Evolutionary conservation across 2,329 filamentous ascomycete species (phyloP), one percentile per base, ranked within the genome.

Genomic region (Calonectria multiphialidica): DNA sequence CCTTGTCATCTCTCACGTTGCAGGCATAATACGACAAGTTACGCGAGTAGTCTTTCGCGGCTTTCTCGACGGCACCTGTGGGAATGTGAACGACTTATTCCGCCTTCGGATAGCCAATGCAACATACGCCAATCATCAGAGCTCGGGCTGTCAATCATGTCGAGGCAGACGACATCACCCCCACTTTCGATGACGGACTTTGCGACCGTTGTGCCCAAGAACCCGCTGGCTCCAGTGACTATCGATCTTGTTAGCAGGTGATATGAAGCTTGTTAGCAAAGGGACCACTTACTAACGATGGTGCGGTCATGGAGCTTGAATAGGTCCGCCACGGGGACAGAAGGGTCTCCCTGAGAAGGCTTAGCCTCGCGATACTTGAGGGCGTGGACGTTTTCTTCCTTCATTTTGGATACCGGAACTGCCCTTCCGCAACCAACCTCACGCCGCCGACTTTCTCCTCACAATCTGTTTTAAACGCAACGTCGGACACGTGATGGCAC

Each of bases 281-380:
- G 16, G 2, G n/a, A 9, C 7, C 5, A 40, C 53, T 10, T 59
- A 59, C 53, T 59, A 7, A 59, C 53, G 23, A 59, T 25, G 8
- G 53, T 59, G 0, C 53, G 53, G 33, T 40, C 33, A 40, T 28
- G 10, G 12, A 59, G 35, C 35, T 59, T 59, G 33, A 59, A 59
- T 5, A 59, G 35, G 5, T 59, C 53, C 9, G 53, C 53, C 21
- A 59, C 53, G 12, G 59, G 35, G 18, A 57, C 35, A 15, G 28
- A 6, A 12, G 47, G 21, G 6, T 40, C 49, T 50, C 67, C 67
- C 47, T 65, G 67, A 9, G 45, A 62, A 5, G 50, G 45, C 47
- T 69, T 69, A 5, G 53, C 47, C 35, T 69, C 67, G 25, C 67
- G 67, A 23, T 64, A 69, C 67, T 69, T 55, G 23, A 62, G 59